Conservation (phyloP, 164 flowering plant species). For the Cinnamomum micranthum region DNA sequence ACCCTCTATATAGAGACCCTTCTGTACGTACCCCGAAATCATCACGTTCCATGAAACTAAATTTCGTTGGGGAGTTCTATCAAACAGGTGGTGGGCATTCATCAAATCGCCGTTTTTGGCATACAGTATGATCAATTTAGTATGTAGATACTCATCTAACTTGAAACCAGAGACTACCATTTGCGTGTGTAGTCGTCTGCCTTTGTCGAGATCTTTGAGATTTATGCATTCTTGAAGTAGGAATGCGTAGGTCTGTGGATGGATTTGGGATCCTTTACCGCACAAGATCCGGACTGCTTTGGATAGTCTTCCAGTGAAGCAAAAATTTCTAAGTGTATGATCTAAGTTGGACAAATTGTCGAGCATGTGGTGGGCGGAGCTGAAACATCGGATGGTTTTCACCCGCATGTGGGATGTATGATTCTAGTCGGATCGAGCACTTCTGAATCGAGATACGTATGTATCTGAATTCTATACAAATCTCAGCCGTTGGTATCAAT, state of each 20-base stretch:
- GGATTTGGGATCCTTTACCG: constrained; percentile 29
- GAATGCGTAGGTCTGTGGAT: constrained; percentile 49
- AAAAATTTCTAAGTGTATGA: constrained; percentile 42
- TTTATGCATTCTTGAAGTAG: constrained; percentile 76
- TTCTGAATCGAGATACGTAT: too few relatives aligned
- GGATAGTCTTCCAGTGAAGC: constrained; percentile 52
- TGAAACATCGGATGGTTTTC: constrained; percentile 19
- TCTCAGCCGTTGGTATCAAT: too few relatives aligned
- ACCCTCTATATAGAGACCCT: constrained; percentile 48
- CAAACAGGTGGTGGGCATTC: constrained; percentile 44
- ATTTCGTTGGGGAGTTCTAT: constrained; percentile 30
- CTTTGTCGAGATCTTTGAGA: constrained; percentile 41
- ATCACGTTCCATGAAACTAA: constrained; percentile 71
- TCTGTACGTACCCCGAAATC: constrained; percentile 72
- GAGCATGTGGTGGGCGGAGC: constrained; percentile 38
- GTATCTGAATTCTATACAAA: too few relatives aligned
- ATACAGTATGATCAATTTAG: constrained; percentile 63
- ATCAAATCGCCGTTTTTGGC: constrained; percentile 53
- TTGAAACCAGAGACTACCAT: constrained; percentile 57
- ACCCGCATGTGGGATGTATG: constrained; percentile 7
- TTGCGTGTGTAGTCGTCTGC: constrained; percentile 63
- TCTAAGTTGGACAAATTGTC: constrained; percentile 30
- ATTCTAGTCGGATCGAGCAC: too few relatives aligned
- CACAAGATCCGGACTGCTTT: constrained; percentile 61
- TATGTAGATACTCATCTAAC: constrained; percentile 50